Conservation (phyloP, 2,329 filamentous ascomycete genomes). For the Pseudogymnoascus sp. region DNA sequence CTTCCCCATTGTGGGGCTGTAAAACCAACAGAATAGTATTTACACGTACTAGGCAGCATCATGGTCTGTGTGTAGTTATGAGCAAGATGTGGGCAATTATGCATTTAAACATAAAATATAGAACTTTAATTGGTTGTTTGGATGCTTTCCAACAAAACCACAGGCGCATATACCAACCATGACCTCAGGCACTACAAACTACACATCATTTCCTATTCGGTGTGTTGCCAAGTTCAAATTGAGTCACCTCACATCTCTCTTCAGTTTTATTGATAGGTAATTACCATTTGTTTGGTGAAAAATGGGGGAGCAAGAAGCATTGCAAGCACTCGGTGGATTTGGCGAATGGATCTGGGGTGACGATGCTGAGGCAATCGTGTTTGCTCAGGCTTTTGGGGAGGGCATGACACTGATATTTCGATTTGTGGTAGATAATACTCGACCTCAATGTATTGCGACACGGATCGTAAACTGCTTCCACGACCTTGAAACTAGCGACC, state of each 20-base stretch:
- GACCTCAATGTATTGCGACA: not conserved
- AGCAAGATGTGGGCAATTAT: not conserved
- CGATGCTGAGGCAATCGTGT: not conserved
- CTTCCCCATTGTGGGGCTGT: not conserved
- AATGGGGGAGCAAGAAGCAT: not conserved
- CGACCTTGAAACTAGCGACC: not conserved
- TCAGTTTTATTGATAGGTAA: not conserved
- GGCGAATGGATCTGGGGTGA: not conserved
- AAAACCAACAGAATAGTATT: not conserved
- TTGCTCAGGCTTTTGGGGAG: not conserved
- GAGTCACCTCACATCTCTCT: not conserved
- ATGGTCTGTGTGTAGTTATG: not conserved
- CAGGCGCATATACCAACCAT: not conserved
- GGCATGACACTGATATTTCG: not conserved
- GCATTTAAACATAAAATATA: not conserved
- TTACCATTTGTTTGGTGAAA: not conserved
- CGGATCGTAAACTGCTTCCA: not conserved
- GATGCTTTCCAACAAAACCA: not conserved
- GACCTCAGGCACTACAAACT: not conserved
- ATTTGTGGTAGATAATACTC: not conserved
- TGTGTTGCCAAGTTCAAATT: not conserved
- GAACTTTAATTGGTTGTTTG: not conserved
- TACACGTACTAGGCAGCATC: not conserved
- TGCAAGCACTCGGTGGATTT: not conserved
- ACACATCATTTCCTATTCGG: not conserved